Percentiles rank a stretch among this genome's conserved stretches.
These are phyloP conservation scores for Ceratobasidium sp. DNA, from an alignment of 1,284 basidiomycete genomes.

Conservation along the genomic window DNA sequence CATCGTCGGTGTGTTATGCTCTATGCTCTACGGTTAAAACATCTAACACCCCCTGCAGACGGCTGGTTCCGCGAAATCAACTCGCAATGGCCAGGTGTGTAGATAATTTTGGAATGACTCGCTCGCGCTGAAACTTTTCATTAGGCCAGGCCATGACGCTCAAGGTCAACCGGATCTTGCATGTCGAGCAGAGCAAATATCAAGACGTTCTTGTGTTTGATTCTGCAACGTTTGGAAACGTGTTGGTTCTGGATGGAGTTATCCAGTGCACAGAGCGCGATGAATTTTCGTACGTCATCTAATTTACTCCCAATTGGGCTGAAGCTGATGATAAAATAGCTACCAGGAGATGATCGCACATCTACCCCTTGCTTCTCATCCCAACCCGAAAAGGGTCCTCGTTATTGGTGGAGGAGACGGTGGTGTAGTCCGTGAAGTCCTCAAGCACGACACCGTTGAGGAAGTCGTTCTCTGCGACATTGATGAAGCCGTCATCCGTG, in stretches of 20 bases:
- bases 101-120: slow-evolving; percentile 2
- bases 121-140: slow-evolving; percentile 48
- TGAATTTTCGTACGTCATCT: slow-evolving; percentile 89
- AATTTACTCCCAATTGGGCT: background rate
- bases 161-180: slow-evolving; percentile 95
- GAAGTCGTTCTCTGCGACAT: slow-evolving; percentile 97
- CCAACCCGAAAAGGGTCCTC: slow-evolving; percentile 95
- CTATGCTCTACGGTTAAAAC: background rate
- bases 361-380: slow-evolving; percentile 93
- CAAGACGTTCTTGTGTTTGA: slow-evolving; percentile 98
- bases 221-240: slow-evolving; percentile 95
- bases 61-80: slow-evolving; percentile 99
- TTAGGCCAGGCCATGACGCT: slow-evolving; percentile 90
- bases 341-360: slow-evolving; percentile 99
- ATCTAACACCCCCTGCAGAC: slow-evolving; percentile 66
- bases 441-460: slow-evolving; percentile 94
- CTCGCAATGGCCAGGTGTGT: slow-evolving; percentile 90
- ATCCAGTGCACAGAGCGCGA: slow-evolving; percentile 98
- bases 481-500: slow-evolving; percentile 97
- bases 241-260: slow-evolving; percentile 94
- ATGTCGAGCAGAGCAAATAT: slow-evolving; percentile 92
- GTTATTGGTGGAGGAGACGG: slow-evolving; percentile 98
- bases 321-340: slow-evolving; percentile 60
- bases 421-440: slow-evolving; percentile 95
- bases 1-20: slow-evolving; percentile 38